Percentiles rank a stretch among this genome's conserved stretches.
Evolutionary conservation across 768 basidiomycete species (phyloP).

Genomic region (Collybia sordida): DNA sequence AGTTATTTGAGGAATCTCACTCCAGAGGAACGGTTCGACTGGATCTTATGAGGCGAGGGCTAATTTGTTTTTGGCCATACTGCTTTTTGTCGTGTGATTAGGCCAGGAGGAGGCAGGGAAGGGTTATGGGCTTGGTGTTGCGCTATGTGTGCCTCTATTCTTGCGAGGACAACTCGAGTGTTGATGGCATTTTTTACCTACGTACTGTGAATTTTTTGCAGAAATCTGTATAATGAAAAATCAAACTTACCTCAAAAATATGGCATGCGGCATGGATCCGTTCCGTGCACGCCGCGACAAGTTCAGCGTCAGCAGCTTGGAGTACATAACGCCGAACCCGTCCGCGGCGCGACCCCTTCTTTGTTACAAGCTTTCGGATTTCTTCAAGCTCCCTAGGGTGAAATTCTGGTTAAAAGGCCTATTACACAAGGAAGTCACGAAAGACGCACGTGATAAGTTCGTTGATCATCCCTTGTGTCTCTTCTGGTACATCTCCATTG

Average conservation of each 20-base stretch:
- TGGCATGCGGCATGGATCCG: constrained; percentile 1
- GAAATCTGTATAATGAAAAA: no score
- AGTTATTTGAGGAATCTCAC: no score
- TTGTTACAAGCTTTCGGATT: background rate
- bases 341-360: background rate
- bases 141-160: background rate
- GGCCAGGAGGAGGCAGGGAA: no score
- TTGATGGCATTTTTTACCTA: no score
- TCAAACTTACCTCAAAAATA: background rate
- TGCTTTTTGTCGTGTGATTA: no score
- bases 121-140: background rate
- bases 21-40: no score
- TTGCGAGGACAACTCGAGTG: no score
- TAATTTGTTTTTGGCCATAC: no score
- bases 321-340: background rate
- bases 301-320: constrained; percentile 2
- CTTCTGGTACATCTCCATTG: background rate
- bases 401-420: background rate
- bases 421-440: background rate
- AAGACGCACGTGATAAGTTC: constrained; percentile 1
- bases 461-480: constrained; percentile 1
- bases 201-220: no score
- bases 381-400: constrained; percentile 1
- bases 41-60: no score
- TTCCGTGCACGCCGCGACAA: constrained; percentile 2